Evolutionary conservation across 2,329 filamentous ascomycete species (phyloP), one percentile per base, ranked within the genome.

Genomic region (Alternaria consortialis): DNA sequence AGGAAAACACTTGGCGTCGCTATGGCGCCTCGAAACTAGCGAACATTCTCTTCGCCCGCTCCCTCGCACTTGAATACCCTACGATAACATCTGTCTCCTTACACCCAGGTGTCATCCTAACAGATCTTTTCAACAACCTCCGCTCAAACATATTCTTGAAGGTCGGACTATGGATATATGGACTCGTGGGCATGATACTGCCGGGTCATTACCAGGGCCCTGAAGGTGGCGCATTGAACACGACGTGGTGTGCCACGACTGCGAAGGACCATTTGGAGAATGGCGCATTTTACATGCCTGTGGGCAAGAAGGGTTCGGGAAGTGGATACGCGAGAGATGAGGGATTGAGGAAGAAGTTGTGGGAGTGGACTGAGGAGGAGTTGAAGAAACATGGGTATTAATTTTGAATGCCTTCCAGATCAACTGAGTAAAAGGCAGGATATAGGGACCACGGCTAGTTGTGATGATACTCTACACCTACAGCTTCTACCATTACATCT

Each of bases 11-110:
- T 1, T 78, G 72, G 63, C 59, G 58, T 4, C 80, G 83, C 27
- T 86, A 86, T 70, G 82, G 81, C 4, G 78, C 82, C 42, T 80
- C 79, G 32, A 86, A 86, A 64, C 77, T 86, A 5, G 82, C 83
- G 5, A 85, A 85, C 44, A 73, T 86, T 12, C 78, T 85, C 0
- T 84, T 80, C 65, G 74, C 81, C 0, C 68, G 75, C 7, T 75
- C 81, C 42, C 74, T 85, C 3, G 81, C 82, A 1, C 59, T 69
- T 13, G 76, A 75, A 0, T 82, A 85, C 62, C 84, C 84, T 1
- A 56, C 74, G 3, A 79, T 86, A 53, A 83, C 77, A 0, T 74
- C 74, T 7, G 78, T 82, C 0, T 74, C 80, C 0, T 63, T 85
- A 5, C 84, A 86, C 60, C 84, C 84, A 0, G 84, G 84, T 12